A percentile compares a stretch with the other conserved stretches of the same genome.
These are phyloP conservation scores for Sisymbrium altissimum DNA, from an alignment of 345 rosid genomes.

Conservation along the genomic window DNA sequence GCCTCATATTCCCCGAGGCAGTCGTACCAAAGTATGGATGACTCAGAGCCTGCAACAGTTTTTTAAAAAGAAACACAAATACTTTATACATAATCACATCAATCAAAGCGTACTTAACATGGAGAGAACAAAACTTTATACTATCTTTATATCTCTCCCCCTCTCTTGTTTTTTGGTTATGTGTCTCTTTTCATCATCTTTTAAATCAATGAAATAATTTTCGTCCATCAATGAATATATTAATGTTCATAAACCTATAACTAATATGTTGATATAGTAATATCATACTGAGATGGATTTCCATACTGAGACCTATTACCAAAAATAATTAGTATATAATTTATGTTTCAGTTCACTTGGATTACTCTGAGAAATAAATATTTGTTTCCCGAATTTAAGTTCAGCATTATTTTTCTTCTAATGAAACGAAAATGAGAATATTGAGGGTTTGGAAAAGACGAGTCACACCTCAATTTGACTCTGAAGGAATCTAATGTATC, in stretches of 20 bases:
- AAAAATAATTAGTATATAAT: background rate
- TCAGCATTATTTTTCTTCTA: background rate
- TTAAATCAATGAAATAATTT: background rate
- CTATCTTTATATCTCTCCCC: background rate
- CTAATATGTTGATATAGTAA: slow-evolving; percentile 3
- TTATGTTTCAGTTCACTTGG: background rate
- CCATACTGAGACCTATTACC: background rate
- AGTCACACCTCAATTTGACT: slow-evolving; percentile 90
- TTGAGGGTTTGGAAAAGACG: slow-evolving; percentile 27
- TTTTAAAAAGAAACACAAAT: background rate
- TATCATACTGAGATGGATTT: background rate
- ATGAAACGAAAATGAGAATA: slow-evolving; percentile 22
- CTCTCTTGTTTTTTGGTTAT: background rate
- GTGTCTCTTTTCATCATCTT: background rate
- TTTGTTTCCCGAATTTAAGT: background rate
- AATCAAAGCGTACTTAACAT: slow-evolving; percentile 26
- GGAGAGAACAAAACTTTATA: slow-evolving; percentile 27
- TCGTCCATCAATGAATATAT: background rate
- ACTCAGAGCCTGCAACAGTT: slow-evolving; percentile 78
- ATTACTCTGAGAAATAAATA: background rate
- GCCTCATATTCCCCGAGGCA: slow-evolving; percentile 61
- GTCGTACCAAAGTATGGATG: slow-evolving; percentile 80
- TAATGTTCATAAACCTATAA: background rate
- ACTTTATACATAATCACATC: slow-evolving; percentile 24
- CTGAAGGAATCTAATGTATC: slow-evolving; percentile 99